Conservation (phyloP, 2,329 filamentous ascomycete species). For the Neopestalotiopsis clavispora region DNA sequence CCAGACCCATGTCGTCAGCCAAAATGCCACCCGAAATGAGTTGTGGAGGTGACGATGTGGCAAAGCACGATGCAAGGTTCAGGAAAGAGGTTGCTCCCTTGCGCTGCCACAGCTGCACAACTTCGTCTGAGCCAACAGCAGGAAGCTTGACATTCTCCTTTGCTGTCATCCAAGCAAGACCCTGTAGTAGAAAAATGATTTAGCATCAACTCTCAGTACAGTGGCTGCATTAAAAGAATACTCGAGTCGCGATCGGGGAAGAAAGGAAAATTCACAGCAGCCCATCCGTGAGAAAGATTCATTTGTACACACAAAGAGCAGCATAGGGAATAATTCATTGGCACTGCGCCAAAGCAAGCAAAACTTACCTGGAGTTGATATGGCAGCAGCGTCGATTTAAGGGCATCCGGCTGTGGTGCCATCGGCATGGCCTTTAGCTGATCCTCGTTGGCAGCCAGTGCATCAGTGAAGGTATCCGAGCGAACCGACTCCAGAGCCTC, state of each 20-base stretch:
- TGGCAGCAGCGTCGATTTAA: conserved; percentile 73
- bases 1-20: conserved; percentile 91
- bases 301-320: background rate
- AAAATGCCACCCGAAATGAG: conserved; percentile 83
- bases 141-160: conserved; percentile 77
- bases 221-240: background rate
- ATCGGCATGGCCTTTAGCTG: conserved; percentile 73
- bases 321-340: background rate
- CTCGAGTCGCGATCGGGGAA: background rate
- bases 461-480: conserved; percentile 69
- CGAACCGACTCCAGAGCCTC: conserved; percentile 68
- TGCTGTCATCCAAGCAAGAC: conserved; percentile 79
- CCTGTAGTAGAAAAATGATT: conserved; percentile 51
- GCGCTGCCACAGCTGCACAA: conserved; percentile 81
- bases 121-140: conserved; percentile 57
- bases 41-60: conserved; percentile 58
- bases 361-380: conserved; percentile 70
- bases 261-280: background rate
- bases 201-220: conserved; percentile 16
- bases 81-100: conserved; percentile 51
- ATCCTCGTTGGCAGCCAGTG: conserved; percentile 73
- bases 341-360: background rate
- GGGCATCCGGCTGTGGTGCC: conserved; percentile 68
- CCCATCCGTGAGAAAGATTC: background rate
- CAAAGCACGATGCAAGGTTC: conserved; percentile 76